Base-by-base conservation (phyloP, 208 protist genomes). In the Baffinella frigidus region DNA sequence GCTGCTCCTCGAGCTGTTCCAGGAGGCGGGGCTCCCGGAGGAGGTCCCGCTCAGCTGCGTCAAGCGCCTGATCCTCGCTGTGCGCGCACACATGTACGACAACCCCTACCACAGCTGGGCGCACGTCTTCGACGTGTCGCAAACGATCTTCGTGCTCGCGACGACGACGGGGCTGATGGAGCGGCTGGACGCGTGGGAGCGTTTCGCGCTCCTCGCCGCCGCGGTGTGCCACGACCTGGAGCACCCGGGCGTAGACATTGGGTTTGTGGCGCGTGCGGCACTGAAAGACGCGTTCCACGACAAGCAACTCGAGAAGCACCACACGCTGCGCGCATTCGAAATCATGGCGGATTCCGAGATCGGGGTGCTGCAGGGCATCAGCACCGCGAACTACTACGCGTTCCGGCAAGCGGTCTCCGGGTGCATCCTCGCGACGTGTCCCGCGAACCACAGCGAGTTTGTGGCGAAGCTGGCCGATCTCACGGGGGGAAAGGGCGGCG, bases 71-170 rank as follows among this genome's bases (percentile, higher is more conserved):
- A 64, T 64, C 17, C 24, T 2, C 4, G 30, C 4, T n/a, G 74
- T 84, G 1, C 74, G 74, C 4, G 38, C 45, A 14, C 74, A 43
- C 41, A 84, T 84, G 74, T 43, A 61, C 33, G 74, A 50, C 41
- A 84, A 84, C 44, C 74, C 74, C 41, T 84, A 62, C 74, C 74
- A 84, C 27, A 84, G 61, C 74, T 84, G 74, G 74, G 36, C 44
- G 27, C 74, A 84, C 74, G 48, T 84, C 41, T 50, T 43, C 44
- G 74, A 84, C 74, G 74, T 84, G 5, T 45, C 38, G 27, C 74
- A 84, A 43, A 43, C 74, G 38, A 33, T 17, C 11, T 84, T 61
- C 74, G 48, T 43, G 7, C 74, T 84, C 30, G 74, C 17, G 2
- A n/a, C n/a, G 27, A n/a, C 27, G 9, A 33, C 33, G 9, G 33